Evolutionary conservation across 1,139 yeast genomes (phyloP).

Genomic region (Candida anutae): DNA sequence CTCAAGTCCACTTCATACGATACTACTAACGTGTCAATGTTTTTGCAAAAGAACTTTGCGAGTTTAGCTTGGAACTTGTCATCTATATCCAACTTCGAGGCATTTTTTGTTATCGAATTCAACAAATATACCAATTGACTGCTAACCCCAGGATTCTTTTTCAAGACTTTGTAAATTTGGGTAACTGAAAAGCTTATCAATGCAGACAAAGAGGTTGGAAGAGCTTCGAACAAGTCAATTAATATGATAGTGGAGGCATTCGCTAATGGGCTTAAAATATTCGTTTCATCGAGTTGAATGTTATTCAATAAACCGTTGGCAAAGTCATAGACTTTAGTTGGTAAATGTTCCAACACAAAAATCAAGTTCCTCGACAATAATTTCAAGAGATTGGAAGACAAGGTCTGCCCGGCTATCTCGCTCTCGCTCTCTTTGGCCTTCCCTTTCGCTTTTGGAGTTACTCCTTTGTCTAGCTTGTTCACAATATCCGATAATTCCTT

Average conservation of each 20-base stretch:
- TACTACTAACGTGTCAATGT: constrained; percentile 12
- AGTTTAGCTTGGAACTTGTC: constrained; percentile 34
- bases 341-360: constrained; percentile 21
- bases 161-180: constrained; percentile 33
- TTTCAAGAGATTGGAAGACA: constrained; percentile 21
- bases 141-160: constrained; percentile 24
- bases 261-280: constrained; percentile 13
- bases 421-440: constrained; percentile 1
- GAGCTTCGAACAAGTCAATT: constrained; percentile 31
- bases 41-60: constrained; percentile 25
- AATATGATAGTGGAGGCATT: constrained; percentile 24
- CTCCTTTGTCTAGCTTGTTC: constrained; percentile 4
- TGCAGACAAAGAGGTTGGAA: constrained; percentile 31
- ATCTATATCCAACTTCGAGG: constrained; percentile 33
- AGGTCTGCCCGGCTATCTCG: constrained; percentile 2
- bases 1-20: constrained; percentile 13
- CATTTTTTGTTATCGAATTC: constrained; percentile 26
- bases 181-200: constrained; percentile 27
- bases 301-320: constrained; percentile 29
- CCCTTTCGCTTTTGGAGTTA: constrained; percentile 3
- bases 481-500: constrained; percentile 8
- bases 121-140: constrained; percentile 26
- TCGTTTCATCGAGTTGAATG: constrained; percentile 10
- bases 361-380: constrained; percentile 25
- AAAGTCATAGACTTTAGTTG: constrained; percentile 33